Evolutionary conservation across 2,329 filamentous ascomycete genomes (phyloP), one percentile per base, ranked within the genome.

Genomic region (Chaetomiaceae sp.): DNA sequence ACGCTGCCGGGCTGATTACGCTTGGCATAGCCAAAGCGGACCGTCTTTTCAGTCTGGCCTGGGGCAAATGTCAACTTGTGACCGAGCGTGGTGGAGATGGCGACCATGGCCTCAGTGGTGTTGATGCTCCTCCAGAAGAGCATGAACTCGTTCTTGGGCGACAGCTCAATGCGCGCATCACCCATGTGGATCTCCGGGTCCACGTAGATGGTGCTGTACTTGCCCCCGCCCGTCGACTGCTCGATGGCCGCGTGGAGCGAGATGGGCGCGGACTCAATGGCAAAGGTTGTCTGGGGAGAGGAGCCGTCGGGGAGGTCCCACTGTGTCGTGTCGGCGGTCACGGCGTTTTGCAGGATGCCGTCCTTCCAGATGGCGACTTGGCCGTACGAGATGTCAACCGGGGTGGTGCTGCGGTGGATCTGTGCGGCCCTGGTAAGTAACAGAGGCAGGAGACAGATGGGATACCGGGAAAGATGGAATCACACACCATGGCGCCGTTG

Each of bases 71-170:
- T 38, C 37, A 22, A 38, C n/a, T 27, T 3, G 15, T 38, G 37
- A 24, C 37, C 37, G 15, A 29, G n/a, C n/a, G 22, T 4, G 3
- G 15, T 19, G 3, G 37, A 38, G 37, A 38, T 38, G 22, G 37
- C 37, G n/a, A 38, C 15, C 37, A 38, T 38, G 37, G 37, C 37
- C 22, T 38, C 37, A 24, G 37, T 38, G n/a, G 37, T 38, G 37
- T 22, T 38, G 37, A 38, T 38, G 22, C 29, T 38, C 37, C 19
- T 38, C 37, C 37, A 38, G 24, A 38, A 38, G 22, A 38, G 22
- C 22, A 38, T 22, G 37, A 27, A 38, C 37, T 38, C 37, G 24
- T 38, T 38, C 37, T 38, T 38, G 37, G 37, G 37, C 22, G 37
- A 27, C 37, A 38, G 24, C 37, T 38, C 37, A 24, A 38, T 38